Conservation (phyloP, 768 basidiomycete species). For the Dendrothele bispora region DNA sequence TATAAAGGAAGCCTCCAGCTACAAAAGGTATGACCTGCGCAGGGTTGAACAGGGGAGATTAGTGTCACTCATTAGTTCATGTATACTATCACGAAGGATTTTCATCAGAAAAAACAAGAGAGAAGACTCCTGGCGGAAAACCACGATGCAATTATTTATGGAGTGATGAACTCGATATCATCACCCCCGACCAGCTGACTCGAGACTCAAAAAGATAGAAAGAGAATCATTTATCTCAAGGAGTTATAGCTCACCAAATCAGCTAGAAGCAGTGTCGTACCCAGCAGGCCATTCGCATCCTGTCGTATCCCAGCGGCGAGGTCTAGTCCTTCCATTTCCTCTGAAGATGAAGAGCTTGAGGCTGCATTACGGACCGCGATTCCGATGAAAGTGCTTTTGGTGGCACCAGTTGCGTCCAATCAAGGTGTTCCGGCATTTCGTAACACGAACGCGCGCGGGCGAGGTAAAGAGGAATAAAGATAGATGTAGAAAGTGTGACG, state of each 20-base stretch:
- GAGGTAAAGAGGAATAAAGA: conserved; percentile 9
- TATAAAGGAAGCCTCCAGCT: conserved; percentile 90
- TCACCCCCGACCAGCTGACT: not conserved
- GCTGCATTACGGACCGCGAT: conserved; percentile 80
- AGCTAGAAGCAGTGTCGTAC: conserved; percentile 75
- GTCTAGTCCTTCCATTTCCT: conserved; percentile 43
- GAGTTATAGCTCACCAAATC: conserved; percentile 66
- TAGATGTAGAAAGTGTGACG: conserved; percentile 1
- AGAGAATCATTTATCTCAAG: not conserved
- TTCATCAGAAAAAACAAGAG: conserved; percentile 11
- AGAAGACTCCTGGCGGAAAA: too few species aligned
- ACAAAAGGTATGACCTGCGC: conserved; percentile 88
- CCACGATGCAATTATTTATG: too few species aligned
- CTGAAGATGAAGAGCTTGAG: conserved; percentile 47
- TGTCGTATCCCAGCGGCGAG: conserved; percentile 79
- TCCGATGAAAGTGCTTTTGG: conserved; percentile 77
- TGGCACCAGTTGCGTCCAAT: too few species aligned
- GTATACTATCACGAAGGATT: conserved; percentile 1
- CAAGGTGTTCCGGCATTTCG: conserved; percentile 9
- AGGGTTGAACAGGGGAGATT: too few species aligned
- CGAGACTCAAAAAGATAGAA: not conserved
- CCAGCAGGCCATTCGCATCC: conserved; percentile 74
- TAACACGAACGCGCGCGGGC: not conserved
- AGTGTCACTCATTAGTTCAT: not conserved
- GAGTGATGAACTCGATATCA: not conserved